Evolutionary conservation across 305 asterid genomes (phyloP), one percentile per base, ranked within the genome.

Genomic region (Fraxinus xanthoxyloides): DNA sequence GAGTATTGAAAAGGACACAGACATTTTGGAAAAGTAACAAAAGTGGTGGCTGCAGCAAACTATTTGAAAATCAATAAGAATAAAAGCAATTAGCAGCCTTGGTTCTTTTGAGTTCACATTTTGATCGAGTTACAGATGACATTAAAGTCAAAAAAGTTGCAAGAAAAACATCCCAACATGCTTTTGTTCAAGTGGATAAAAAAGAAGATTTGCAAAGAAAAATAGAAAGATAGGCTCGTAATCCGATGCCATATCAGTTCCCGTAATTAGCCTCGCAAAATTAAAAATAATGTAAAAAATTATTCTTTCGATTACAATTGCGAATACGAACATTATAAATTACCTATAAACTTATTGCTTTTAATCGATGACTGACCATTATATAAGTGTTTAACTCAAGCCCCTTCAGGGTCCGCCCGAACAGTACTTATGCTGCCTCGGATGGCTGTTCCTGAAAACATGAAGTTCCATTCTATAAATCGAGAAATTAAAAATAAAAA

Each of bases 141-240:
- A 83, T 63, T 69, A 77, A 87, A 89, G 95, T 90, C 91, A 90
- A 92, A 92, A 91, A 87, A 40, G 89, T 82, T 28, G 82, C 75
- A 86, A 88, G 78, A 81, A 81, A 86, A 86, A 85, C 86, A 84
- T 81, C 78, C 83, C 89, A 88, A 86, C 87, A 83, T 79, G 88
- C 82, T 75, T 70, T 67, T 73, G 72, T 61, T 61, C 63, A 77
- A 86, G 77, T 78, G 51, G 69, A 79, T 56, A 82, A 79, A 83
- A 54, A 23, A 38, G 43, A 77, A 79, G 38, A 48, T 56, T 77
- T 30, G 48, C 51, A 77, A 77, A 74, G 67, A 17, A 35, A 32
- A 69, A 56, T 26, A 15, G 34, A 59, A 32, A 35, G 31, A 32
- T 36, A 5, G 83, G 82, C 81, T 84, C 84, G 80, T 56, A 61